Conservation (phyloP, 2,329 filamentous ascomycete genomes). For the Lasiodiplodia theobromae region DNA sequence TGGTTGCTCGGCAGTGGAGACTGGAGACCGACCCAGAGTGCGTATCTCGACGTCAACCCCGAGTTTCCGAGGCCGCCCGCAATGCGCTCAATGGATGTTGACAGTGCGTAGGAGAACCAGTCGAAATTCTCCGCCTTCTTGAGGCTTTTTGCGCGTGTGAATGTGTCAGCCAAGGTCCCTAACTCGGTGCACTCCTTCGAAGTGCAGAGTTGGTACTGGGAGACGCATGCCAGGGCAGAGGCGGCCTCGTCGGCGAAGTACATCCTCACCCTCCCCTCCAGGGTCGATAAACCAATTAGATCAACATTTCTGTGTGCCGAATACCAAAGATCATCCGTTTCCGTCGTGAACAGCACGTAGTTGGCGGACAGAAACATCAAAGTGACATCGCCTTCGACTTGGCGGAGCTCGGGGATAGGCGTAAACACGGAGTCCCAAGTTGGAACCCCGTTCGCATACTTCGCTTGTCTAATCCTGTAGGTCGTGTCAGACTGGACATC, state of each 20-base stretch:
- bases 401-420: conserved; percentile 40
- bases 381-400: conserved; percentile 40
- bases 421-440: neutral
- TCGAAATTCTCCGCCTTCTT: neutral
- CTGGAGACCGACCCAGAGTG: conserved; percentile 11
- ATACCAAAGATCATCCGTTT: conserved; percentile 44
- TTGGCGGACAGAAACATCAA: conserved; percentile 42
- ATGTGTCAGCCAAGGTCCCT: neutral
- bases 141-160: neutral
- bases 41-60: conserved; percentile 19
- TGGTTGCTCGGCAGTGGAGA: conserved; percentile 24
- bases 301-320: conserved; percentile 33
- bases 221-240: conserved; percentile 28
- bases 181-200: conserved; percentile 19
- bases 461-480: neutral
- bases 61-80: neutral
- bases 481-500: neutral
- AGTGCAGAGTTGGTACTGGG: conserved; percentile 30
- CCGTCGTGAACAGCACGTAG: conserved; percentile 37
- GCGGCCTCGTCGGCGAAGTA: conserved; percentile 25
- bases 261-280: neutral
- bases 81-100: neutral
- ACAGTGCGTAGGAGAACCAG: neutral
- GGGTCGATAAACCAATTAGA: too few relatives aligned
- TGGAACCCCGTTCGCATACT: neutral